These are phyloP conservation scores for Colletotrichum plurivorum DNA, from an alignment of 2,329 filamentous ascomycete genomes.

Conservation along the genomic window DNA sequence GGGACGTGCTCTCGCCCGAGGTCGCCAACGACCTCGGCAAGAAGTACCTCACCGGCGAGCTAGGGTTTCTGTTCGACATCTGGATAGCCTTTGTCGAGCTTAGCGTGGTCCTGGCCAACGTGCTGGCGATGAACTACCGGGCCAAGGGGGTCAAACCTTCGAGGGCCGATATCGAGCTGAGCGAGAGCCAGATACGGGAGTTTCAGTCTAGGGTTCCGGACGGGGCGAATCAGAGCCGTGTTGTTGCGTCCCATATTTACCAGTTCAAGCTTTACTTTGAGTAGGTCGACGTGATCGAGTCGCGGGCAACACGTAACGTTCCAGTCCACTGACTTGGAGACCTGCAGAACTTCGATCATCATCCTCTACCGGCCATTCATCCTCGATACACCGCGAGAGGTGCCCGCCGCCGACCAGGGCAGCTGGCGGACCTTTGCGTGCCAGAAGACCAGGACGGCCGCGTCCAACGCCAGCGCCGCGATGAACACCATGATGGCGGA, in stretches of 20 bases:
- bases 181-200: constrained; percentile 20
- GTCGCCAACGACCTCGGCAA: constrained; percentile 8
- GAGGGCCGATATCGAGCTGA: constrained; percentile 21
- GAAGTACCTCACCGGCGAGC: constrained; percentile 19
- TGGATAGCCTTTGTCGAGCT: constrained; percentile 21
- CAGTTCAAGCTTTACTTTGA: constrained; percentile 33
- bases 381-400: constrained; percentile 28
- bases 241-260: constrained; percentile 29
- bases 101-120: background rate
- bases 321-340: background rate
- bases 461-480: constrained; percentile 23
- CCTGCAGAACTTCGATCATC: constrained; percentile 21
- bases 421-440: constrained; percentile 31
- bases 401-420: constrained; percentile 21
- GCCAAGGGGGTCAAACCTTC: constrained; percentile 15
- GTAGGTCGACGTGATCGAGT: background rate
- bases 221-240: constrained; percentile 3
- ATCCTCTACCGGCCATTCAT: constrained; percentile 36
- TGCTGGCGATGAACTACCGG: constrained; percentile 19
- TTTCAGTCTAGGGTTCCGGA: constrained; percentile 16
- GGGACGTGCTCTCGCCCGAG: constrained; percentile 21
- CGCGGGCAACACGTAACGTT: background rate
- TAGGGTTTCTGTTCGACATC: constrained; percentile 16
- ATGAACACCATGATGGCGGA: constrained; percentile 33
- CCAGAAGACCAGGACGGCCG: constrained; percentile 30